Evolutionary conservation across 805 yeast species (phyloP), one percentile per base, ranked within the genome.

Genomic region (Wickerhamiella azyma): DNA sequence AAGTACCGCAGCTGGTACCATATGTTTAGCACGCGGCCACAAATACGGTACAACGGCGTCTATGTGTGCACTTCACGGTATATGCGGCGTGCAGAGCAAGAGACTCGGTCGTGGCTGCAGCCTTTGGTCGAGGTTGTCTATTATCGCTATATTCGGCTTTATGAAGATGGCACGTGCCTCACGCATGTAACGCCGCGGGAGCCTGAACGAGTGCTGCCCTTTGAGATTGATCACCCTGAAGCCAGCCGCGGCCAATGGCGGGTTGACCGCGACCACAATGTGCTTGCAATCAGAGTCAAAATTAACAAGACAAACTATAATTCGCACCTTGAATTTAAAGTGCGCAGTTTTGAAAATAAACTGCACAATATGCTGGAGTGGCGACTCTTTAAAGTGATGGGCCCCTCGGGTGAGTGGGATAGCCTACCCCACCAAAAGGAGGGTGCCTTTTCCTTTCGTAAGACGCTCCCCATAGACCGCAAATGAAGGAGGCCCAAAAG

Each of bases 81-180:
- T 62, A 74, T 81, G 53, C 72, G 94, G 46, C 85, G 83, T 56
- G 96, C 96, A 32, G 80, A 83, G 2, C 71, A 78, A 43, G 72
- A 76, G 8, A 71, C 49, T 18, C 48, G 52, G 8, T 46, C 82
- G 5, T 77, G 92, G 81, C 62, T 71, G 38, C 76, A 76, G 50
- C 96, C 96, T 1, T 75, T 83, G 17, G 76, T 84, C 53, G 76
- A 85, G 59, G 82, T 89, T 36, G 84, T 96, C 0, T 89, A 89
- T 58, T 89, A 85, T 59, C 67, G 98, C 51, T 92, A 86, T 60
- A 63, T 80, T 30, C 68, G 96, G 51, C 86, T 89, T 57, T 82
- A 71, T 59, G 79, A 79, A 0, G 81, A 82, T 56, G 96, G 97
- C 0, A 66, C 72, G 1, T 81, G 85, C 49, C 64, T 83, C 37